phyloP scores from a whole-genome alignment of 1,284 basidiomycete genomes.

The Xanthoconium separans region DNA sequence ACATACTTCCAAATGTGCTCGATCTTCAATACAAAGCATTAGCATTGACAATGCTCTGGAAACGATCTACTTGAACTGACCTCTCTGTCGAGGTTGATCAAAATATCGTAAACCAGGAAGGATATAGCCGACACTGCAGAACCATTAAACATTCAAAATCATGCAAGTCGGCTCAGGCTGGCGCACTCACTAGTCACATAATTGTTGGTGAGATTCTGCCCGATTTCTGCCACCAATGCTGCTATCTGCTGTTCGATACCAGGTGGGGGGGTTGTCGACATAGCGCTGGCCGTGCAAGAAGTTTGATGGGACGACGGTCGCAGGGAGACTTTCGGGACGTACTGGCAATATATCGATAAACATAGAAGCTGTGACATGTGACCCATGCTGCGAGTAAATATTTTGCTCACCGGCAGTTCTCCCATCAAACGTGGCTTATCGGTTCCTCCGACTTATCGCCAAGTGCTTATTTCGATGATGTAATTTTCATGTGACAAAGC shows the following conservation, averaged over 20 bases:
- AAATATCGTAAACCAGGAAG: constrained; percentile 5
- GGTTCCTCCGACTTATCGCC: too few relatives aligned
- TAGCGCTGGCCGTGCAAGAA: not conserved
- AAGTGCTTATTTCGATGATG: too few relatives aligned
- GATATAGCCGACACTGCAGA: constrained; percentile 1
- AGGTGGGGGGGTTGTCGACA: not conserved
- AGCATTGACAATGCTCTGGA: too few relatives aligned
- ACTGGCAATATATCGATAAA: too few relatives aligned
- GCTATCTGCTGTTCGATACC: not conserved
- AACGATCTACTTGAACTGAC: not conserved
- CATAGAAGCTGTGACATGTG: too few relatives aligned
- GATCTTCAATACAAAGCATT: not conserved
- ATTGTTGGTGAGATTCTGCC: constrained; percentile 2
- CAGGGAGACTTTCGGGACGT: too few relatives aligned
- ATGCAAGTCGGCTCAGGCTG: not conserved
- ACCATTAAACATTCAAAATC: too few relatives aligned
- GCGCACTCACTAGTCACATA: constrained; percentile 3
- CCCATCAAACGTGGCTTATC: too few relatives aligned
- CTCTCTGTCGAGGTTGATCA: constrained; percentile 9
- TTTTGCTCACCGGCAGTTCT: too few relatives aligned
- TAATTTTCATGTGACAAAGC: too few relatives aligned
- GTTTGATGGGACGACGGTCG: too few relatives aligned
- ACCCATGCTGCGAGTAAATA: too few relatives aligned
- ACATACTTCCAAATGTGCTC: constrained; percentile 8
- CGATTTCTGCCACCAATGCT: not conserved